Evolutionary conservation across 345 rosid genomes (phyloP), one percentile per base, ranked within the genome.

Genomic region (Gossypium raimondii): DNA sequence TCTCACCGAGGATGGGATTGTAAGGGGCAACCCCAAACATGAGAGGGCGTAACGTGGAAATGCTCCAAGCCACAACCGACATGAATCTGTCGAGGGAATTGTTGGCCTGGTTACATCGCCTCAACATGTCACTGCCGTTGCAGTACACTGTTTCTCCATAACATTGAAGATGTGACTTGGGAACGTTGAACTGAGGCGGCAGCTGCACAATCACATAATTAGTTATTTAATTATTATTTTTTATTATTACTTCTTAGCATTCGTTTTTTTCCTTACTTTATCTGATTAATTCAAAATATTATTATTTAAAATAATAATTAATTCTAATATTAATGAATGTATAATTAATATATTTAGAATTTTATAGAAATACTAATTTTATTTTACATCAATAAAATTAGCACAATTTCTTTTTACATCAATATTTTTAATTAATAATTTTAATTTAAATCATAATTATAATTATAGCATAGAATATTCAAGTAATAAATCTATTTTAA

Each of bases 1-100:
- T 94, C 84, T 94, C 98, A 16, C 98, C 98, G 11, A 94, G 90
- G 75, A 88, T 41, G 12, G 97, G 92, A 61, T 94, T 94, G 72
- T 81, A 94, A n/a, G 98, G 98, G 62, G 93, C 93, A 18, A 84
- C 67, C 1, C 98, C 98, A 11, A 90, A 90, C 38, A 76, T 11
- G 0, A 67, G 11, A 22, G 97, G 97, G 1, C 98, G 89, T 4
- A 72, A 56, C 2, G 86, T 84, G 2, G 97, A 86, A 61, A 94
- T 86, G 77, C 80, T 79, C 97, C 98, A 94, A 1, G 87, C 88
- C 2, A 90, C 89, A 0, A 94, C 85, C 1, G 80, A 44, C 25
- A 72, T 82, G 53, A 94, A 74, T 74, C 98, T 86, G 0, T 88
- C 92, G 45, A 85, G 45, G 2, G 97, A 67, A 73, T 20, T 81